phyloP scores from a whole-genome alignment of 768 basidiomycete species.

The Lentinula edodes region DNA sequence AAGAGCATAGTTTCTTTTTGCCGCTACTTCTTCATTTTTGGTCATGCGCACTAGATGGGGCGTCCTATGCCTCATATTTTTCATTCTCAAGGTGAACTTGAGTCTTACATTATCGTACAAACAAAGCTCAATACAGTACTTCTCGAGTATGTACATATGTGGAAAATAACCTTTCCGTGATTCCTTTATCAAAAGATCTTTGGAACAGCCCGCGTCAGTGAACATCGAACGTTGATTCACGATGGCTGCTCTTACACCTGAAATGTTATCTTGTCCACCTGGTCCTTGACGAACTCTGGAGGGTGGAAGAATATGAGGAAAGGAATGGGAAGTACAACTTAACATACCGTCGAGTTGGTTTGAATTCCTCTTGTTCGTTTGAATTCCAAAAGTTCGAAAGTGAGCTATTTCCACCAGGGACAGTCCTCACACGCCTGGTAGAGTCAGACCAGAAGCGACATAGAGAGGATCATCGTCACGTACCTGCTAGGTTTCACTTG shows the following conservation, averaged over 20 bases:
- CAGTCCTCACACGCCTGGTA: slow-evolving; percentile 37
- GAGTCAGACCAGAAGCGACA: not conserved
- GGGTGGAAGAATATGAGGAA: not conserved
- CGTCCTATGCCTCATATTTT: too few relatives aligned
- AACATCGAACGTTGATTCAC: not conserved
- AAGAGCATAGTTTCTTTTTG: too few relatives aligned
- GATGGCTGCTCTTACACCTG: slow-evolving; percentile 22
- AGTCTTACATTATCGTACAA: not conserved
- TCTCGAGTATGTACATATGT: too few relatives aligned
- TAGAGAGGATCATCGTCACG: not conserved
- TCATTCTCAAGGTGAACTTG: not conserved
- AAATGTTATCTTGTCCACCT: slow-evolving; percentile 61
- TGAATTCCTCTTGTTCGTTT: slow-evolving; percentile 43
- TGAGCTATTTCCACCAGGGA: slow-evolving; percentile 39
- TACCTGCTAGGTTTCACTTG: slow-evolving; percentile 48
- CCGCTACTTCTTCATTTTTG: slow-evolving; percentile 8
- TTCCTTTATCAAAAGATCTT: not conserved
- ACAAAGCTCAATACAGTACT: too few relatives aligned
- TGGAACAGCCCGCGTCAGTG: not conserved
- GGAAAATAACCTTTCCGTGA: too few relatives aligned
- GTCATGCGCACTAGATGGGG: too few relatives aligned
- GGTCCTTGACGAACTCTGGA: slow-evolving; percentile 64
- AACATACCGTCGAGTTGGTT: slow-evolving; percentile 60
- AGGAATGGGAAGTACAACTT: slow-evolving; percentile 10
- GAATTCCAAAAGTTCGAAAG: slow-evolving; percentile 44